Percentiles rank a stretch among this genome's conserved stretches.
phyloP scores from a whole-genome alignment of 257 asterid genomes.

The Buddleja alternifolia region DNA sequence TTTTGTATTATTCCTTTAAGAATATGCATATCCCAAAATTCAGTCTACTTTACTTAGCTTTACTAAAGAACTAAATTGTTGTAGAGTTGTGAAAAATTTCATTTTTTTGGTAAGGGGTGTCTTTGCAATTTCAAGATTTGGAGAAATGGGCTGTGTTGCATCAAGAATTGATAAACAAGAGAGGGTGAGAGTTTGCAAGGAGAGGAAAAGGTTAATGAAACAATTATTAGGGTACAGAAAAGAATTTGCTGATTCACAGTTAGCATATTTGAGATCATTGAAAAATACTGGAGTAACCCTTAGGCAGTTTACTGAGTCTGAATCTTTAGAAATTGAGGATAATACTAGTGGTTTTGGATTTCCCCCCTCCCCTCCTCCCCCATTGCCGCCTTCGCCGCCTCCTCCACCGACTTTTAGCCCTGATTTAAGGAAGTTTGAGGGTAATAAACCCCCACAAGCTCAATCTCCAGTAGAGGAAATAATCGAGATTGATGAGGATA shows the following conservation, averaged over 20 bases:
- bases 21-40: slow-evolving; percentile 4
- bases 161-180: slow-evolving; percentile 75
- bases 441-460: slow-evolving; percentile 27
- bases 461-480: slow-evolving; percentile 46
- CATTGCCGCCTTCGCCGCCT: slow-evolving; percentile 73
- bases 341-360: slow-evolving; percentile 42
- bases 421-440: slow-evolving; percentile 42
- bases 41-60: slow-evolving; percentile 5
- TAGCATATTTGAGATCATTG: slow-evolving; percentile 71
- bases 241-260: slow-evolving; percentile 78
- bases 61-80: slow-evolving; percentile 4
- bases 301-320: slow-evolving; percentile 86
- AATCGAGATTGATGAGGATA: slow-evolving; percentile 50
- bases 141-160: slow-evolving; percentile 77
- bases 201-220: slow-evolving; percentile 75
- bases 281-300: slow-evolving; percentile 81
- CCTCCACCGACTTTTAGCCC: slow-evolving; percentile 84
- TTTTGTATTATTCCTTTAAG: neutral
- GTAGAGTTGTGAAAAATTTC: neutral
- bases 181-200: slow-evolving; percentile 71
- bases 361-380: slow-evolving; percentile 79
- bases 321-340: slow-evolving; percentile 71
- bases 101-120: neutral
- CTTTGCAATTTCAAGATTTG: neutral
- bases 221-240: slow-evolving; percentile 53